Conservation (phyloP, 75 land plant genomes). For the Adiantum capillusveneris region DNA sequence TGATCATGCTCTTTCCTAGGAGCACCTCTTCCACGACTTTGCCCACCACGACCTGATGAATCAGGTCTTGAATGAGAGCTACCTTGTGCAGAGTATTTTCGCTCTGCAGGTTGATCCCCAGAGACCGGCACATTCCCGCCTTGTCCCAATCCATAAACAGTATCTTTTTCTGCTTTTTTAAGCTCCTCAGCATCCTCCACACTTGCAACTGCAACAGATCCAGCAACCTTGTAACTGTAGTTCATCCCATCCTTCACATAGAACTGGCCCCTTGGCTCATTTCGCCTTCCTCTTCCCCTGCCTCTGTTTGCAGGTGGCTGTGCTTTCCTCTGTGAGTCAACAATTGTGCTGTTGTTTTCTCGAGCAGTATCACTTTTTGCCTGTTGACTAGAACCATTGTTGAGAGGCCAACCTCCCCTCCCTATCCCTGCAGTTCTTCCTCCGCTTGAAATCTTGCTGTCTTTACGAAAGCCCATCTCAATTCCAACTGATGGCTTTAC, state of each 20-base stretch:
- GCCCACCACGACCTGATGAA: constrained; percentile 10
- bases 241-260: constrained; percentile 97
- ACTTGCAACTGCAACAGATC: constrained; percentile 68
- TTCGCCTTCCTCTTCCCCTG: constrained; percentile 8
- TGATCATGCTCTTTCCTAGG: constrained; percentile 25
- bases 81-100: neutral
- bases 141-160: constrained; percentile 73
- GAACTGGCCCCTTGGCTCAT: constrained; percentile 51
- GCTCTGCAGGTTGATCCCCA: neutral
- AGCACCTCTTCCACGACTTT: constrained; percentile 24
- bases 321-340: neutral
- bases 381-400: too few species aligned
- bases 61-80: constrained; percentile 26
- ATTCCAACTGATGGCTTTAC: constrained; percentile 15
- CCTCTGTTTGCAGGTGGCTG: constrained; percentile 5
- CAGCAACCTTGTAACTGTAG: constrained; percentile 93
- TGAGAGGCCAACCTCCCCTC: too few species aligned
- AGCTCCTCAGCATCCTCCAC: constrained; percentile 59
- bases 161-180: constrained; percentile 47
- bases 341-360: too few species aligned
- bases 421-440: too few species aligned
- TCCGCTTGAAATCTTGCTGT: constrained; percentile 24
- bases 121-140: constrained; percentile 73
- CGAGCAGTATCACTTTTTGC: too few species aligned
- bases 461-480: neutral